These are phyloP conservation scores for Sporothrix sp. DNA, from an alignment of 2,329 filamentous ascomycete species.

Conservation along the genomic window DNA sequence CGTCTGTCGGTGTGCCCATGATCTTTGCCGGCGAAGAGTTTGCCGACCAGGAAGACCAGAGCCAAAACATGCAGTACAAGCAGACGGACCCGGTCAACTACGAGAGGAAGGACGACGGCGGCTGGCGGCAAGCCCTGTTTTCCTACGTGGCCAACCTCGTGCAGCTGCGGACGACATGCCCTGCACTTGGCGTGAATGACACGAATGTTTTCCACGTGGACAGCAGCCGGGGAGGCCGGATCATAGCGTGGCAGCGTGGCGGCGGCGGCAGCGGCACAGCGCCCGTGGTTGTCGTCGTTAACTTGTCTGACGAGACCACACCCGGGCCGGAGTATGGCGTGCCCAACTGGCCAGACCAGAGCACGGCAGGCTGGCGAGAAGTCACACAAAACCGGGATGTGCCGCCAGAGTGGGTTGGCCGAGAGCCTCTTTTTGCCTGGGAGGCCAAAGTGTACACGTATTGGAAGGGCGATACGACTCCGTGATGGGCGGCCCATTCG, in stretches of 20 bases:
- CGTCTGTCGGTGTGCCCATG: conserved; percentile 22
- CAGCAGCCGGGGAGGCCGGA: conserved; percentile 14
- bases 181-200: conserved; percentile 20
- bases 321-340: conserved; percentile 18
- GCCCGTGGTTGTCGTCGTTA: conserved; percentile 19
- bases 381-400: conserved; percentile 19
- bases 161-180: conserved; percentile 18
- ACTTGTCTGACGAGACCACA: conserved; percentile 19
- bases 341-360: conserved; percentile 19
- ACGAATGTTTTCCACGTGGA: conserved; percentile 21
- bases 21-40: conserved; percentile 24
- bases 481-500: too few species aligned
- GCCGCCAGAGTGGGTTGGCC: conserved; percentile 19
- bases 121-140: conserved; percentile 19
- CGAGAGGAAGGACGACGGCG: conserved; percentile 17
- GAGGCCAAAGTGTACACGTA: conserved; percentile 22
- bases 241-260: conserved; percentile 19
- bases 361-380: conserved; percentile 18
- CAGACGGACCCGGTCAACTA: conserved; percentile 23
- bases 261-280: neutral
- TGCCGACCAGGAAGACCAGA: conserved; percentile 21
- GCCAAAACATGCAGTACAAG: conserved; percentile 19
- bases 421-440: conserved; percentile 20
- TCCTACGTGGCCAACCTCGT: conserved; percentile 19
- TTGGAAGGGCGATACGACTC: conserved; percentile 5